A percentile compares a stretch with the other conserved stretches of the same genome.
These are phyloP conservation scores for Colletotrichum somersetense DNA, from an alignment of 2,329 filamentous ascomycete species.

Conservation along the genomic window DNA sequence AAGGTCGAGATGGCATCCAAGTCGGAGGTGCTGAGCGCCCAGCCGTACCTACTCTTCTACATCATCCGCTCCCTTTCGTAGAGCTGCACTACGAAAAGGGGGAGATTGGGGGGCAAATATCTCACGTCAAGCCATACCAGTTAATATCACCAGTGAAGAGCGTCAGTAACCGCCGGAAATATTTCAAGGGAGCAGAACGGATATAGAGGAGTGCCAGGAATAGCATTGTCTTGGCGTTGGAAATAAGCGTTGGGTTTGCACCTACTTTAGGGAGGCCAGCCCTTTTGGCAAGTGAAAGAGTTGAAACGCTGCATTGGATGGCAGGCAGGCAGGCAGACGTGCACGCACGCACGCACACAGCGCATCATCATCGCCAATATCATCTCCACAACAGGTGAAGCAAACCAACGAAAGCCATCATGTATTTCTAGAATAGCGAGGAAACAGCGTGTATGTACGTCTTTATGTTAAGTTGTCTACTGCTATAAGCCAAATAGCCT, in stretches of 20 bases:
- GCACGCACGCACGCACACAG: background rate
- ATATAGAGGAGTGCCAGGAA: conserved; percentile 4
- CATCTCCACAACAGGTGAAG: conserved; percentile 15
- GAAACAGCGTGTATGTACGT: conserved; percentile 25
- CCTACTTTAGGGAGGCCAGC: conserved; percentile 6
- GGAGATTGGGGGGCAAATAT: background rate
- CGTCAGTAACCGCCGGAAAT: conserved; percentile 5
- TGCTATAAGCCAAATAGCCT: background rate
- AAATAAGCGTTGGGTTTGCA: conserved; percentile 28
- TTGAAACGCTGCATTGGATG: conserved; percentile 24
- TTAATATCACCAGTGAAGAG: background rate
- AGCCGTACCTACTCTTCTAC: conserved; percentile 94
- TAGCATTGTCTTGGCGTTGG: conserved; percentile 41
- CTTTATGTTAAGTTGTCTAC: background rate
- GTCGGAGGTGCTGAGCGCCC: conserved; percentile 85
- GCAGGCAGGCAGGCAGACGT: background rate
- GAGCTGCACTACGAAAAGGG: conserved; percentile 23
- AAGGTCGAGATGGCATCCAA: conserved; percentile 87
- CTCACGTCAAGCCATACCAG: conserved; percentile 8
- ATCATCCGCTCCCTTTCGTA: conserved; percentile 72
- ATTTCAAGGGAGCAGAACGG: background rate
- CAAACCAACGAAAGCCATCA: conserved; percentile 8
- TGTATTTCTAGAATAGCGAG: conserved; percentile 34
- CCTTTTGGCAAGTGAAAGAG: conserved; percentile 11
- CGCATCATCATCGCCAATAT: background rate